These are phyloP conservation scores for Fusarium burgessii DNA, from an alignment of 2,329 filamentous ascomycete species.

Conservation along the genomic window DNA sequence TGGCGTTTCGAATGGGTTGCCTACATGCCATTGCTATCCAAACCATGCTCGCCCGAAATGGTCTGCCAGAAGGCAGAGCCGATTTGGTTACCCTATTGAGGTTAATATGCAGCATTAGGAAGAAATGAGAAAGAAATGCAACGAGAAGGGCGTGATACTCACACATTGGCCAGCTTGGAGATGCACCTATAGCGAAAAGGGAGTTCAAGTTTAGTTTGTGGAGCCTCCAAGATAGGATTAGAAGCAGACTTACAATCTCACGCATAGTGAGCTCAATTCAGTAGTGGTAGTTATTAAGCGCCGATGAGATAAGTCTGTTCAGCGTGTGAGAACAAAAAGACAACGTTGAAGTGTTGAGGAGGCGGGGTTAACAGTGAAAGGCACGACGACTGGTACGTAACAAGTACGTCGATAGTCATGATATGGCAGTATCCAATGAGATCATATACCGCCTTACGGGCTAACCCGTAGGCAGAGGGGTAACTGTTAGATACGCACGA, in stretches of 20 bases:
- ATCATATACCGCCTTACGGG: conserved; percentile 2
- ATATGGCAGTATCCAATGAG: conserved; percentile 8
- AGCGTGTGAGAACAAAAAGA: conserved; percentile 3
- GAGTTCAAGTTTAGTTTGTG: conserved; percentile 62
- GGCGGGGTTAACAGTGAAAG: conserved; percentile 8
- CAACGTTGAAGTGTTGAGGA: conserved; percentile 5
- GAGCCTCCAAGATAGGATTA: conserved; percentile 23
- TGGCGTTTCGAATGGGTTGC: conserved; percentile 69
- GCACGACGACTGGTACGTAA: conserved; percentile 6
- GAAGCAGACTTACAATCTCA: conserved; percentile 71
- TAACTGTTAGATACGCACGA: too few species aligned
- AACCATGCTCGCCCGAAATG: conserved; percentile 92
- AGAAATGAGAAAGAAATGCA: neutral
- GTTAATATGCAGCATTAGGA: conserved; percentile 60
- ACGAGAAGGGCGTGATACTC: conserved; percentile 58
- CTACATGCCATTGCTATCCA: conserved; percentile 98
- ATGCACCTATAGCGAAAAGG: conserved; percentile 81
- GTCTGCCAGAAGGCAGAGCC: conserved; percentile 99
- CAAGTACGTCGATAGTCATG: neutral
- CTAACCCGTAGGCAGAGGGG: neutral
- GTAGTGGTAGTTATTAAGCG: neutral
- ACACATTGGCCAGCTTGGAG: conserved; percentile 99
- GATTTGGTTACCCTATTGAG: conserved; percentile 91
- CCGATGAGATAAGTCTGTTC: conserved; percentile 2
- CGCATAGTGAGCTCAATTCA: conserved; percentile 64